phyloP scores from a whole-genome alignment of 2,329 filamentous ascomycete species.

The Botrytis deweyae region DNA sequence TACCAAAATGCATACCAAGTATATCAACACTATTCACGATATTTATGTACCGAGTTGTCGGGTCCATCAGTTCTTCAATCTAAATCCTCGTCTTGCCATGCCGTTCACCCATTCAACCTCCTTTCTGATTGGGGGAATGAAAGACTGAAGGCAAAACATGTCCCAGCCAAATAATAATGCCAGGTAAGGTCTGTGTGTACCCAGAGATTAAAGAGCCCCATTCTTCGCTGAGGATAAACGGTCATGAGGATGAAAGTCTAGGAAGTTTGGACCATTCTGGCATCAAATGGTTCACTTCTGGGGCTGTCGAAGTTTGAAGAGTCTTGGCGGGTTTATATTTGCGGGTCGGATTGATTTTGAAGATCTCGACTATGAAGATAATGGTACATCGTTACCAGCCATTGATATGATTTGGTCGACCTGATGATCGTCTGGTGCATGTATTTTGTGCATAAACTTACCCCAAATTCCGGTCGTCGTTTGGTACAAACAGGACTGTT shows the following conservation, averaged over 20 bases:
- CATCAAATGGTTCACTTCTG: slow-evolving; percentile 5
- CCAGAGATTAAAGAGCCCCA: not conserved
- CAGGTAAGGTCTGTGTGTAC: not conserved
- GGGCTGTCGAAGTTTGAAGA: not conserved
- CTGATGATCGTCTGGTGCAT: slow-evolving; percentile 1
- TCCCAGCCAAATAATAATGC: not conserved
- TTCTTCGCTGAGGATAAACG: slow-evolving; percentile 4
- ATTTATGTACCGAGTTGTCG: slow-evolving; percentile 1
- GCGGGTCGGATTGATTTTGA: slow-evolving; percentile 1
- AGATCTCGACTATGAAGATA: not conserved
- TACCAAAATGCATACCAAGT: not conserved
- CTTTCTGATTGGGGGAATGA: not conserved
- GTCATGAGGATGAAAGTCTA: not conserved
- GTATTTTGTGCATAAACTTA: slow-evolving; percentile 9
- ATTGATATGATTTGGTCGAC: not conserved
- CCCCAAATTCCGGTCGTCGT: not conserved
- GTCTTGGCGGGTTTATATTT: not conserved
- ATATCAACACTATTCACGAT: slow-evolving; percentile 1
- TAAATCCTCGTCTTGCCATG: not conserved
- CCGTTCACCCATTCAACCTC: not conserved
- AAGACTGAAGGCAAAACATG: not conserved
- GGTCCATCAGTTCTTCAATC: slow-evolving; percentile 5
- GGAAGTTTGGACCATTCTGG: slow-evolving; percentile 4
- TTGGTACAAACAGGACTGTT: not conserved
- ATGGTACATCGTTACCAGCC: not conserved